Evolutionary conservation across 179 eudicot genomes (phyloP), one percentile per base, ranked within the genome.

Genomic region (Actinidia polygama): DNA sequence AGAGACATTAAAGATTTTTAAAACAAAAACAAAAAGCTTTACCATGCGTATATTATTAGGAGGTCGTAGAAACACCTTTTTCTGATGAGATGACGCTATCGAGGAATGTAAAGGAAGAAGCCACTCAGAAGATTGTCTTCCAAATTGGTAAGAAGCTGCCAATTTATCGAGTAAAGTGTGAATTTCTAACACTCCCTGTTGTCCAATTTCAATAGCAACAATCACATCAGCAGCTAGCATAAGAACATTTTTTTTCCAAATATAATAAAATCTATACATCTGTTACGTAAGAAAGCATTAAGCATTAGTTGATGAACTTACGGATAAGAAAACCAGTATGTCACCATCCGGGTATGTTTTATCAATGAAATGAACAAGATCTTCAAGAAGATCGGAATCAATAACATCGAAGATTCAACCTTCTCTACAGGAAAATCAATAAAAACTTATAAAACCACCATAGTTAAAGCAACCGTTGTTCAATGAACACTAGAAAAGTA

Each of bases 321-420:
- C 99, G 7, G 98, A 98, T 85, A 96, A 89, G 86, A 96, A 96
- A 83, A 96, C 92, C 79, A 96, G 91, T 81, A 96, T 92, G 62
- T 98, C 96, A 3, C 99, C 99, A 82, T 93, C 94, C 44, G 89
- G 89, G 84, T 90, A 88, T 69, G 91, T 89, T 86, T 96, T 97
- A 87, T 96, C 98, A 87, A 95, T 90, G 85, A 92, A 87, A 83
- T 92, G 91, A 68, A 96, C 92, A 90, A 96, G 87, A 83, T 96
- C 99, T 87, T 96, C 98, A 80, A 96, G 94, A 89, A 96, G 89
- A 91, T 96, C 99, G 88, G 91, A 96, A 88, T 96, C 99, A 88
- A 96, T 95, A 46, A 92, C 86, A 84, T 93, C 98, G 92, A 95
- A 30, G 98, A 85, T 96, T 91, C 88, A 96, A 81, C 86, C 83